Evolutionary conservation across 352 stramenopile species (phyloP), one percentile per base, ranked within the genome.

Genomic region (Pythium dissotocum): DNA sequence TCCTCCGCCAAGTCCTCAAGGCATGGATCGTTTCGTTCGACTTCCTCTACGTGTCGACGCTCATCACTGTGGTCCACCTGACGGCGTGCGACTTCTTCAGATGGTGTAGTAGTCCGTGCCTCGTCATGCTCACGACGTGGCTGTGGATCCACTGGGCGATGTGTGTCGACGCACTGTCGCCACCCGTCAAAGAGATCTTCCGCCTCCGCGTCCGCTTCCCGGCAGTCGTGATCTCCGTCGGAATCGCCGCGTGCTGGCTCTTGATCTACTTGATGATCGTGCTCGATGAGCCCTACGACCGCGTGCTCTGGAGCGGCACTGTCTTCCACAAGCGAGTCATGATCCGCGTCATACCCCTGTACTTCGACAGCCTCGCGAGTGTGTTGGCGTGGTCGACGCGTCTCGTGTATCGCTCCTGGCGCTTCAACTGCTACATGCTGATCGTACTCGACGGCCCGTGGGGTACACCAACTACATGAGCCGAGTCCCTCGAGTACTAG

Each of bases 21-120:
- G 38, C 56, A 12, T 3, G 63, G 13, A 16, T 62, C n/a, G 36
- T 14, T 2, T 61, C 26, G 12, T 68, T 68, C 28, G 61, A 71
- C 28, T 75, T 65, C 24, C 48, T 61, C 4, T 75, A 69, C 33
- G 32, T 75, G 7, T 72, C 63, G 4, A 26, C n/a, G 16, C 62
- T 68, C 16, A 1, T 68, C 33, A 60, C 59, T 1, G 21, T 63
- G 4, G 33, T 64, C 6, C 63, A 71, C 49, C 9, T 62, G 16
- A 59, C 53, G 10, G 35, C 58, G 5, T 55, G 35, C 30, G 61
- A 59, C 61, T 61, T 62, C 30, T 63, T 55, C 9, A 24, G 52
- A 26, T 72, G 70, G 70, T 13, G 58, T 14, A 10, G 12, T 6
- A 48, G 48, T 10, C 61, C 16, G 44, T 49, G 48, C 18, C 21